Evolutionary conservation across 768 basidiomycete species (phyloP), one percentile per base, ranked within the genome.

Genomic region (Lentinula raphanica): DNA sequence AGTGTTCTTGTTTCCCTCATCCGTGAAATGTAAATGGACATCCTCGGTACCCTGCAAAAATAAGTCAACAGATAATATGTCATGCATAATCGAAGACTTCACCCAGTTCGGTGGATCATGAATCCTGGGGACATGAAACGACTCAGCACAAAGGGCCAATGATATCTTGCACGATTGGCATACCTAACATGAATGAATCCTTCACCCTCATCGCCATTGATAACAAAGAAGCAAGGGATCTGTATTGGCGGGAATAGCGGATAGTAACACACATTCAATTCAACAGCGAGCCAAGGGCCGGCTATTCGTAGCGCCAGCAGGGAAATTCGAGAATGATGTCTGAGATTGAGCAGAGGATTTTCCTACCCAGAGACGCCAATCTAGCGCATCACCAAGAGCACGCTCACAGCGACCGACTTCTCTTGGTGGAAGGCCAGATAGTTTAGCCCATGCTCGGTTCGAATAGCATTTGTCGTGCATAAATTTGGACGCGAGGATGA

Each of bases 301-400:
- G 32, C 61, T 59, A 12, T 66, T 60, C 46, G 68, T 13, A 15
- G 54, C 44, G 36, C 65, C 39, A 13, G 64, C 40, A 13, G 68
- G 58, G 32, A 66, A 48, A 19, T 68, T 45, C 15, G 69, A 49
- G 13, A 59, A 36, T 13, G 63, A 39, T 19, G 64, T 54, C 61
- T 59, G 54, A 46, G 79, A 65, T 57, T 72, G 66, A 65, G 46
- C 66, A 67, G 68, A 67, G 54, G 76, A 73, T 72, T 92, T 92
- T 57, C 92, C 92, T 39, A 95, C 91, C 92, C 92, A 94, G 23
- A 95, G 83, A n/a, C 90, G 82, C 91, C 92, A 96, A 60, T 87
- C 86, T 19, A 96, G 81, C 8, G 92, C 87, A 67, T 86, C 85
- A 23, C 93, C 90, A 40, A 98, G 82, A 0, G 90, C 90, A 23